Evolutionary conservation across 805 yeast species (phyloP), one percentile per base, ranked within the genome.

Genomic region (Saccharomyces cerevisiae): DNA sequence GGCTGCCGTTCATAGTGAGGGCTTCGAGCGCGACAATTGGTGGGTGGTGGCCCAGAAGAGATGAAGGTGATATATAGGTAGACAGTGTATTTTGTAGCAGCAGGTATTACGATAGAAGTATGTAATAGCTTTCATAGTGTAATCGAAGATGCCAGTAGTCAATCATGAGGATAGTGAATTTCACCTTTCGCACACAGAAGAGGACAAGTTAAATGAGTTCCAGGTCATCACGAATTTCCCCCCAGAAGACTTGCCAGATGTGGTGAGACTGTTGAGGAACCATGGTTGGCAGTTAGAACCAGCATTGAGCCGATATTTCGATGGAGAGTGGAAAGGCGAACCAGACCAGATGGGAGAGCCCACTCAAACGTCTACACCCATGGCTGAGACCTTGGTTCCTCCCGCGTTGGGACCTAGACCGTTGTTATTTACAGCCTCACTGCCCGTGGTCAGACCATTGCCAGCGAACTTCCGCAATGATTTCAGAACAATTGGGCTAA

Each of bases 21-120:
- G 99, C 0, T 94, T 92, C 66, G 98, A 94, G 67, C 81, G 79
- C 65, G 99, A 92, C 66, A 92, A 92, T 64, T 94, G 98, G 98
- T 92, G 96, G 87, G 84, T 76, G 2, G 72, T 84, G 3, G 73
- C 77, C 24, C 66, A 72, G 57, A 75, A 71, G 43, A 36, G 43
- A 21, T 36, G 43, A 36, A 36, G 43, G 22, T 17, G 24, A 10
- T 36, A 36, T 36, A 36, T 36, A 36, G 43, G 22, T 36, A 36
- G 22, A 17, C 24, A 36, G 13, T 22, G 3, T 8, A 17, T 17
- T 17, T n/a, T n/a, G 24, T 17, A 36, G 43, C 22, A 8, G 22
- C 17, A 36, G 24, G 22, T 8, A 9, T 36, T 8, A 22, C 11
- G 9, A 24, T 36, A 36, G 43, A 36, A 17, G 43, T 36, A 36